Evolutionary conservation across 345 rosid species (phyloP), one percentile per base, ranked within the genome.

Genomic region (Populus deltoides): DNA sequence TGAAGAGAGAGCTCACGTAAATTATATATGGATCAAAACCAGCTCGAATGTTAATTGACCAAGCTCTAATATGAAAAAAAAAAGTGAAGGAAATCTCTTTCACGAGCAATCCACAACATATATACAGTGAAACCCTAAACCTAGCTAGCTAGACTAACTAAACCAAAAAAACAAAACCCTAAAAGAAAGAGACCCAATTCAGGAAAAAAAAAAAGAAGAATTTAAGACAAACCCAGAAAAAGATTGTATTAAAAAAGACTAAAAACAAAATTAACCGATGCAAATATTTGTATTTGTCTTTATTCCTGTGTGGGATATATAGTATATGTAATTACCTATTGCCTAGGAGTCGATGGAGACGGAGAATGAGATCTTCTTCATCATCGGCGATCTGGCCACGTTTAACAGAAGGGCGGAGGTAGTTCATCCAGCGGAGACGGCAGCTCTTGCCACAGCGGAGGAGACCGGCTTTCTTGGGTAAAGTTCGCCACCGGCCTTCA

Each of bases 371-470:
- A 83, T 93, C 98, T 84, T 93, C 98, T 80, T 93, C 98, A 7
- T 92, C 98, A 4, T 95, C 85, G 39, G 90, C 87, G 71, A 92
- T 93, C 45, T 85, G 91, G 16, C 97, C 97, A 3, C 93, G 86
- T 75, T 93, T 93, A 2, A 92, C 93, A 27, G 87, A 84, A 0
- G 98, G 98, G 0, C 98, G 92, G 82, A 93, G 97, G 73, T 93
- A 93, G 45, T 93, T 93, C 97, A 93, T 90, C 98, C 98, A 93
- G 38, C 98, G 90, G 76, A 93, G 94, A 62, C 98, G 95, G 67
- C 98, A 93, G 77, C 98, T 93, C 78, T 93, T 93, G 0, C 98
- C 95, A 7, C 98, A 93, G 4, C 97, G 91, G 74, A 88, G 92
- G 49, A 93, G 88, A 6, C 98, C 98, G 3, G 98, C 94, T 27